Evolutionary conservation across 2,329 filamentous ascomycete species (phyloP), one percentile per base, ranked within the genome.

Genomic region (Lecanicillium sp.): DNA sequence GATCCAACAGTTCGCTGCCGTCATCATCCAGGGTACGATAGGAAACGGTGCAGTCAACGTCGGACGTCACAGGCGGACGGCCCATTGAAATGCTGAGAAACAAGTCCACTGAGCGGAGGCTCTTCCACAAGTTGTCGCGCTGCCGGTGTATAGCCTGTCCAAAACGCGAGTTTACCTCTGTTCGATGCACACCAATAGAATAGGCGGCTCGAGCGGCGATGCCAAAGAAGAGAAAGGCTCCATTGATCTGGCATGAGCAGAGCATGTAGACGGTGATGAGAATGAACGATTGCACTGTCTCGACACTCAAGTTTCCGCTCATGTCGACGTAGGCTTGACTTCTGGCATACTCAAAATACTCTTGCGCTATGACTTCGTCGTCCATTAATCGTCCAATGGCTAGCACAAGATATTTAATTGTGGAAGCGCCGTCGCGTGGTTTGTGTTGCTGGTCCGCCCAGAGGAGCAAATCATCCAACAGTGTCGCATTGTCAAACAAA

Each of bases 41-140:
- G 0, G 72, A 62, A 0, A 79, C 74, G 0, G 73, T 78, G 58
- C 75, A 78, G 51, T 79, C 75, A 1, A 75, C 65, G 36, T 78
- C 75, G 0, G 74, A 77, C 0, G 73, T 74, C 0, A 73, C 71
- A 0, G 75, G 75, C 0, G 75, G 75, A 0, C 75, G 65, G 3
- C 75, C 75, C 73, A 78, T 77, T 1, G 72, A 75, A 3, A 69
- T 71, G 54, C 72, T 76, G 0, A 78, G 62, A 49, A 74, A 77
- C 1, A 79, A 58, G 50, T 79, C 75, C 6, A 78, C 62, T 0
- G 75, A 63, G 2, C 75, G 66, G 4, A 78, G 57, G 49, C 74
- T 78, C 58, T 75, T 77, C 75, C 75, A 79, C 1, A 78, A 58
- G 3, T 72, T 65, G 49, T 77, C 74, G 50, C 75, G 60, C 52